Evolutionary conservation across 2,329 filamentous ascomycete species (phyloP), one percentile per base, ranked within the genome.

Genomic region (Fusarium sp.): DNA sequence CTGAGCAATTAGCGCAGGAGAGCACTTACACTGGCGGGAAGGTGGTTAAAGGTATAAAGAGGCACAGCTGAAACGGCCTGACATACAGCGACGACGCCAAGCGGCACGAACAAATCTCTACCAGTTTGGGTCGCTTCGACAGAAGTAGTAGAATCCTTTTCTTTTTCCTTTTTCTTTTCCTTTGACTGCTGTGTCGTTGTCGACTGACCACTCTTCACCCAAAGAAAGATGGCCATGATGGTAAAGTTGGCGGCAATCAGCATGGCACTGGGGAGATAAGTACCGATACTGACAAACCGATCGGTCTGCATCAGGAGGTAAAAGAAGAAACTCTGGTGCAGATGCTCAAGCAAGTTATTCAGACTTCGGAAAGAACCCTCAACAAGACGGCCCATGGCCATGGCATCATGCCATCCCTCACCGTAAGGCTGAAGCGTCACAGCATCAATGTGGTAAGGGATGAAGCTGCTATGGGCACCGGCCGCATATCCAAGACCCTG

Each of bases 311-410:
- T 93, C 39, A 99, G 83, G 47, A 99, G 81, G 75, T 99, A 99
- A 78, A 99, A 98, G 84, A 99, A 99, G 81, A 99, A 99, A 75
- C 93, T 97, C 78, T 99, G 95, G 74, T 99, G 95, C 59, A 99
- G 82, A 73, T 99, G 93, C 77, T 99, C 95, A 29, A 99, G 84
- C 55, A 99, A 79, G 72, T 99, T 99, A 79, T 99, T 99, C 76
- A 99, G 80, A 74, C 92, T 97, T 69, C 95, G 85, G 75, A 96
- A 96, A 4, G 95, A 85, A 69, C 93, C 93, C 77, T 99, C 95
- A 5, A 98, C 83, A 0, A 93, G 88, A 50, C 93, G 84, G 6
- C 95, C 95, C 72, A 99, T 87, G 9, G 90, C 91, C 92, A 98
- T 98, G 77, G 98, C 95, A 73, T 99, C 95, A 71, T 98, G 92